Base-by-base conservation (phyloP, 306 rosid genomes). In the Prunus fruticosa region DNA sequence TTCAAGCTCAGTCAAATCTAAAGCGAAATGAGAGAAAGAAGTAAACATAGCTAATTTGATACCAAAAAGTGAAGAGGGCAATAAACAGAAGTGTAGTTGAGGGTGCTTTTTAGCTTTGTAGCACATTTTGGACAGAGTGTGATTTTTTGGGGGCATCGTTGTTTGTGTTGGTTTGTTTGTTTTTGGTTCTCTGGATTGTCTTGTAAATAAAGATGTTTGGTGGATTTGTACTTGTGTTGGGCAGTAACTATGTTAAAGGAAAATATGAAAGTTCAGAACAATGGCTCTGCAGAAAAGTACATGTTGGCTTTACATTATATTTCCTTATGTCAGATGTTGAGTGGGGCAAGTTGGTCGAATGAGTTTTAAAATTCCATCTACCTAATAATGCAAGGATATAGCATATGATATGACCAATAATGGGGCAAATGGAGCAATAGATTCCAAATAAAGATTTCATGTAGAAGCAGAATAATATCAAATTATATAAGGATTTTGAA, bases 181-280 rank as follows among this genome's bases (percentile, higher is more conserved):
- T 83, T 58, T 77, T 82, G 76, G 80, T 81, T 77, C 73, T 78
- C 76, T 68, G 41, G 76, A 60, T 61, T 80, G 72, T 62, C 79
- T 91, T 76, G 84, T 86, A 86, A 81, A 91, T 73, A 88, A 69
- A 76, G 73, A 71, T 80, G 71, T 61, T 61, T 80, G 52, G 65
- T 77, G 73, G 72, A 52, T 65, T 50, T 51, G 51, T 64, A 11
- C 46, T 63, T 61, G 57, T 25, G 32, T 11, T 34, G n/a, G 38
- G 22, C 46, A 45, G 80, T 54, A 47, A 41, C 8, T 64, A 49
- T 2, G 49, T 38, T 13, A 19, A 4, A 22, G 67, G 49, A 20
- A 28, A 34, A 5, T 11, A 30, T 53, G 34, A 1, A 15, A 54
- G 12, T 23, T 34, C 64, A 23, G 18, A 60, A 60, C 34, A 25